Evolutionary conservation across 2,329 filamentous ascomycete species (phyloP).

Genomic region (Trichoderma koningiopsis): DNA sequence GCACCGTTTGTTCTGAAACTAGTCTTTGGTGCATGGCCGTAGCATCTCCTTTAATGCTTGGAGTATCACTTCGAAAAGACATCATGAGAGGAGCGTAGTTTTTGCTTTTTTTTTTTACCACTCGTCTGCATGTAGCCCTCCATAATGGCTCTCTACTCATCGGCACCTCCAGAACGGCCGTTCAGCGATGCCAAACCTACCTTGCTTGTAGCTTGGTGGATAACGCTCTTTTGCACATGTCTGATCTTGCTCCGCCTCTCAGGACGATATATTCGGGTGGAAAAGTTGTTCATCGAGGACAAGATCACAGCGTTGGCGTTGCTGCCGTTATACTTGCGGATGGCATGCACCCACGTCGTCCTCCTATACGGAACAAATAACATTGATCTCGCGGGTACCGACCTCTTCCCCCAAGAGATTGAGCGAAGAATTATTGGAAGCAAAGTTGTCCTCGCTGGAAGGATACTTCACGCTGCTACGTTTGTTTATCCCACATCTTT

Average conservation of each 20-base stretch:
- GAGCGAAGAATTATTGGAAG: not conserved
- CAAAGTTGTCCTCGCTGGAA: constrained; percentile 11
- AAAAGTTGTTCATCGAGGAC: constrained; percentile 15
- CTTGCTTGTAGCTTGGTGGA: constrained; percentile 19
- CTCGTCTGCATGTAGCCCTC: not conserved
- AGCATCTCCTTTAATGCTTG: not conserved
- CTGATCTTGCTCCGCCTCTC: constrained; percentile 7
- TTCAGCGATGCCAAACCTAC: constrained; percentile 15
- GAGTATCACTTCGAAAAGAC: not conserved
- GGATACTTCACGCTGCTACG: constrained; percentile 10
- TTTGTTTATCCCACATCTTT: not conserved
- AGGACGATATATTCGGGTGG: constrained; percentile 13
- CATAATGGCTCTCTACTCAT: constrained; percentile 5
- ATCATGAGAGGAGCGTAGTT: not conserved
- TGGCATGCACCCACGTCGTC: constrained; percentile 2
- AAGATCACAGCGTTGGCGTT: constrained; percentile 8
- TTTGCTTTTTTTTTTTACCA: not conserved
- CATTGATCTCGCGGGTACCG: not conserved
- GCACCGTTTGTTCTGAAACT: not conserved
- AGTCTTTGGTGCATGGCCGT: not conserved
- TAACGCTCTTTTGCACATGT: constrained; percentile 13
- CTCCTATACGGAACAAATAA: constrained; percentile 12
- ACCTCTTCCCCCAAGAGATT: not conserved
- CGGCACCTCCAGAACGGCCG: constrained; percentile 13
- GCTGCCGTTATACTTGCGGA: constrained; percentile 4